Percentiles rank a stretch among this genome's conserved stretches.
phyloP scores from a whole-genome alignment of 495 filamentous ascomycete species.

The Penicilliopsis zonata region DNA sequence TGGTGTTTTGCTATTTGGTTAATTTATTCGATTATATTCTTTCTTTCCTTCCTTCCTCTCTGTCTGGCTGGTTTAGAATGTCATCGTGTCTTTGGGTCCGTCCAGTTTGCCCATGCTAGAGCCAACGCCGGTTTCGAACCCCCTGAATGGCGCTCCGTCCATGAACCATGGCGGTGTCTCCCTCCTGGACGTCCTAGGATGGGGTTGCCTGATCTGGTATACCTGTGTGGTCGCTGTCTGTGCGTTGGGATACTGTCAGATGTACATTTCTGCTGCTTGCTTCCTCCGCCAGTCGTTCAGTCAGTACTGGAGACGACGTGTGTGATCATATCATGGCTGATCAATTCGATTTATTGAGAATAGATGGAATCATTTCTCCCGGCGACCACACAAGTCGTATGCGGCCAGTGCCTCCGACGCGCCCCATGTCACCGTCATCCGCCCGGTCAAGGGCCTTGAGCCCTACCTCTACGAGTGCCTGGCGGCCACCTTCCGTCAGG shows the following conservation, averaged over 20 bases:
- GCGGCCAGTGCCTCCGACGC: conserved; percentile 21
- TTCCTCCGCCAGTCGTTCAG: conserved; percentile 3
- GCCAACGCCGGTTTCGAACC: conserved; percentile 13
- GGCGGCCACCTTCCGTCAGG: conserved; percentile 75
- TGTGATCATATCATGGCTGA: background rate
- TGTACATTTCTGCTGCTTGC: conserved; percentile 28
- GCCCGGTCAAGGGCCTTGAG: conserved; percentile 89
- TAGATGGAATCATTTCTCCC: conserved; percentile 35
- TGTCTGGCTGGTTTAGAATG: conserved; percentile 14
- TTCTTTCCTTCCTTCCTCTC: background rate
- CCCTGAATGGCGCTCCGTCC: conserved; percentile 15
- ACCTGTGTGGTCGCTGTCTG: conserved; percentile 41
- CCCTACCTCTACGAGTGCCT: conserved; percentile 85
- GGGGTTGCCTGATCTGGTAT: conserved; percentile 49
- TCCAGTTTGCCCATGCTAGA: conserved; percentile 22
- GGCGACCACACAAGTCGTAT: conserved; percentile 20
- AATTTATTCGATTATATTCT: background rate
- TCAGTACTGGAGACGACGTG: background rate
- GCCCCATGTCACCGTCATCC: conserved; percentile 85
- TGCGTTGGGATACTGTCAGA: conserved; percentile 44
- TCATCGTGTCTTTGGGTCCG: conserved; percentile 4
- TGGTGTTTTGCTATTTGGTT: background rate
- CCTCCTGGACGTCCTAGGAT: conserved; percentile 25
- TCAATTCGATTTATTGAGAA: conserved; percentile 6
- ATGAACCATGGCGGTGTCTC: conserved; percentile 23